phyloP scores from a whole-genome alignment of 805 yeast species.

The Teunomyces stri region DNA sequence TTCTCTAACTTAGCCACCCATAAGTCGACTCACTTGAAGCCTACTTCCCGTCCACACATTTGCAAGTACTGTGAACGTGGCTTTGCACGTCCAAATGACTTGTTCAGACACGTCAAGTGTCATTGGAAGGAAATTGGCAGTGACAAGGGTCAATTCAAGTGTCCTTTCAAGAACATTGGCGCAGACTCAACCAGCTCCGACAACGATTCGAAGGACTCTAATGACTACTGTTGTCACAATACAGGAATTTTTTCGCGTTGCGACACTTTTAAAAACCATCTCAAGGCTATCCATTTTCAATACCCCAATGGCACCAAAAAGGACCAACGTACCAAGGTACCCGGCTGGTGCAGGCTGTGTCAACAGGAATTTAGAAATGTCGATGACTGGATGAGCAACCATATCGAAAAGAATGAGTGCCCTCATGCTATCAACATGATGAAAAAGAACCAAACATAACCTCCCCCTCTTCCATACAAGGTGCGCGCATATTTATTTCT shows the following conservation, averaged over 20 bases:
- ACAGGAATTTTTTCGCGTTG: constrained; percentile 86
- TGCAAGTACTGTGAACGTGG: constrained; percentile 81
- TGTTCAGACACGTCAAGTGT: constrained; percentile 79
- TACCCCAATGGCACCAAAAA: constrained; percentile 87
- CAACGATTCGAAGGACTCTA: constrained; percentile 8
- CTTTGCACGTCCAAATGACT: constrained; percentile 83
- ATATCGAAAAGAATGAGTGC: constrained; percentile 57
- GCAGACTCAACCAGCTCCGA: constrained; percentile 10
- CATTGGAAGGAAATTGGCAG: constrained; percentile 77
- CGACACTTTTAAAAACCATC: constrained; percentile 88
- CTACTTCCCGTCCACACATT: constrained; percentile 69
- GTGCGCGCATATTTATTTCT: constrained; percentile 5
- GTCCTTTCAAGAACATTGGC: constrained; percentile 60
- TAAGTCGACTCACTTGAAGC: constrained; percentile 71
- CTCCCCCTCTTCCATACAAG: neutral
- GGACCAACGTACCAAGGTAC: constrained; percentile 62
- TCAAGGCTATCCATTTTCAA: constrained; percentile 84
- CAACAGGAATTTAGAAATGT: constrained; percentile 62
- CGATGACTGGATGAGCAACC: constrained; percentile 75
- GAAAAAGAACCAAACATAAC: constrained; percentile 9
- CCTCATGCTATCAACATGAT: constrained; percentile 12
- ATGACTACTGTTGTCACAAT: constrained; percentile 61
- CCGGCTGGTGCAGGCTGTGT: constrained; percentile 80
- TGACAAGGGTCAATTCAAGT: constrained; percentile 67
- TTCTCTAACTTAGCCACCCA: constrained; percentile 84